These are phyloP conservation scores for Saccharomycopsis schoenii DNA, from an alignment of 805 yeast genomes.

Conservation along the genomic window DNA sequence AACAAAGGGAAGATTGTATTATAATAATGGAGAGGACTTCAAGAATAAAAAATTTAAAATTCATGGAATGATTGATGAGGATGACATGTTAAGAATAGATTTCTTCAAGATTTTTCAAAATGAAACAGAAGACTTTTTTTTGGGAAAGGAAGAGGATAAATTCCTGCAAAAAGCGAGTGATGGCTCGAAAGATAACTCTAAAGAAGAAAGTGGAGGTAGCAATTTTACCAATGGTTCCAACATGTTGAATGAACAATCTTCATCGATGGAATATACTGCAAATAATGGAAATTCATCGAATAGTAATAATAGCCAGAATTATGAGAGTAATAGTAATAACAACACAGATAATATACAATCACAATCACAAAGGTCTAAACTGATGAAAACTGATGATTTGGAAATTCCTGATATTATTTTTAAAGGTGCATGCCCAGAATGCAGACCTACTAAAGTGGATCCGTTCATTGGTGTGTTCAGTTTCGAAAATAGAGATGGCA, in stretches of 20 bases:
- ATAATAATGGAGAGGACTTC: conserved; percentile 38
- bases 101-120: conserved; percentile 35
- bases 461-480: conserved; percentile 48
- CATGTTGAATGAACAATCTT: not conserved
- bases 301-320: not conserved
- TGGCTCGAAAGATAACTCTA: not conserved
- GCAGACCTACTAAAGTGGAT: conserved; percentile 40
- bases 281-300: not conserved
- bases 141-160: not conserved
- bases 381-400: conserved; percentile 25
- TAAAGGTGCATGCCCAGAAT: conserved; percentile 42
- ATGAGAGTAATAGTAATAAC: not conserved
- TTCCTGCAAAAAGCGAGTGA: not conserved
- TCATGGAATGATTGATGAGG: conserved; percentile 38
- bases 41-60: conserved; percentile 38
- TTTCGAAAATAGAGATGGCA: conserved; percentile 29
- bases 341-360: not conserved
- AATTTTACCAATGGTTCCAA: conserved; percentile 12
- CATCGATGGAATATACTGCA: not conserved
- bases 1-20: conserved; percentile 39
- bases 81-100: conserved; percentile 38
- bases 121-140: not conserved
- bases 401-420: conserved; percentile 40
- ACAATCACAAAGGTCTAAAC: conserved; percentile 9
- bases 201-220: conserved; percentile 2